phyloP scores from a whole-genome alignment of 495 filamentous ascomycete species.

The Aspergillus wentii region DNA sequence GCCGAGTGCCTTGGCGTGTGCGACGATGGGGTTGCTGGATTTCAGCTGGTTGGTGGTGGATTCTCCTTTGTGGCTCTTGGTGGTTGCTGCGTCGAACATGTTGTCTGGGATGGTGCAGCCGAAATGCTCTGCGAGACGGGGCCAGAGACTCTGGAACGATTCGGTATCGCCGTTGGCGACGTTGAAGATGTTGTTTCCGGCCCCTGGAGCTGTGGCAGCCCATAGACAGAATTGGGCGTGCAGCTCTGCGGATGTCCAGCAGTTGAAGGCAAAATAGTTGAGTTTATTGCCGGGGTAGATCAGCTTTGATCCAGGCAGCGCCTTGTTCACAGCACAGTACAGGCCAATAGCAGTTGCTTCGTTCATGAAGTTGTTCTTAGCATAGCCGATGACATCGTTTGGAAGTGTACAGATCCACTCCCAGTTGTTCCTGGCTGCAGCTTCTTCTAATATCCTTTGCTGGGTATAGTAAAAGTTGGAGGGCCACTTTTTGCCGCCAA shows the following conservation, averaged over 20 bases:
- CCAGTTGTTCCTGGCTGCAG: conserved; percentile 22
- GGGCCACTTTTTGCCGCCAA: conserved; percentile 15
- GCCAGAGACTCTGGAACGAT: conserved; percentile 54
- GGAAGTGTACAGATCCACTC: conserved; percentile 48
- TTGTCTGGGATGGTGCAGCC: conserved; percentile 37
- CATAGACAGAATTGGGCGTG: conserved; percentile 51
- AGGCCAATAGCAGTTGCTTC: conserved; percentile 43
- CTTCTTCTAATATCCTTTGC: conserved; percentile 34
- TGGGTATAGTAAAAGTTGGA: conserved; percentile 38
- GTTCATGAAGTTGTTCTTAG: conserved; percentile 53
- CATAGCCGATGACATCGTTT: conserved; percentile 46
- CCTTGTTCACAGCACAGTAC: conserved; percentile 45
- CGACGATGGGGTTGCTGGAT: conserved; percentile 36
- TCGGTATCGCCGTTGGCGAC: conserved; percentile 50
- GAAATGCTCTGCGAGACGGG: conserved; percentile 41
- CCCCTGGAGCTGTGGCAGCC: conserved; percentile 38
- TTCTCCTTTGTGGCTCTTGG: conserved; percentile 9
- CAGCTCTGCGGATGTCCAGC: conserved; percentile 44
- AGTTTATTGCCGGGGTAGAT: conserved; percentile 41
- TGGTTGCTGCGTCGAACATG: conserved; percentile 32
- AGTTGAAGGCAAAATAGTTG: conserved; percentile 48
- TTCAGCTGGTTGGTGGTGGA: conserved; percentile 20
- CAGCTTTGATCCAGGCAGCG: conserved; percentile 38
- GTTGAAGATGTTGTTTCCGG: conserved; percentile 52
- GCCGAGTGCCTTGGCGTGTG: conserved; percentile 33